Conservation (phyloP, 2,329 filamentous ascomycete genomes). For the Chrysoporthe austroafricana region DNA sequence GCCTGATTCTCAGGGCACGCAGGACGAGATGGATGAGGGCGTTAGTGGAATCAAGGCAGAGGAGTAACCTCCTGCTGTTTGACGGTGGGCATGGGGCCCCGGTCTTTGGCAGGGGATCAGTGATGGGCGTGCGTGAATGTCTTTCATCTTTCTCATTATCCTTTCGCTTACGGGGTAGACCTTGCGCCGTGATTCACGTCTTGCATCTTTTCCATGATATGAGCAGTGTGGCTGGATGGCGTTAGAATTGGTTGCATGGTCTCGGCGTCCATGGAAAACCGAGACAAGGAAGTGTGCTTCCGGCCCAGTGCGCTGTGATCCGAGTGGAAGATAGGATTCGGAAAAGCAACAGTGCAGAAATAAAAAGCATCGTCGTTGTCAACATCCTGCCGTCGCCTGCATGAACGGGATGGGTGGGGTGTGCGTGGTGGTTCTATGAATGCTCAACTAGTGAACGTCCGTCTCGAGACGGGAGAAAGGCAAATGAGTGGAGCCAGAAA, state of each 20-base stretch:
- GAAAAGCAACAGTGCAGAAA: too few species aligned
- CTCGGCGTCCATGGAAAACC: neutral
- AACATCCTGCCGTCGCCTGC: too few species aligned
- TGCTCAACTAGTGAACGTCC: too few species aligned
- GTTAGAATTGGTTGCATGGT: conserved; percentile 1
- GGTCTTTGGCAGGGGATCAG: neutral
- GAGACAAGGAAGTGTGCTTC: neutral
- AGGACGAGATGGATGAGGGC: neutral
- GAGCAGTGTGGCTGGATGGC: neutral
- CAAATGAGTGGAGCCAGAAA: too few species aligned
- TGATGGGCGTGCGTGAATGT: neutral
- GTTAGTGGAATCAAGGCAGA: conserved; percentile 2
- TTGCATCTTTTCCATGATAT: neutral
- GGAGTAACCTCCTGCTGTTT: neutral
- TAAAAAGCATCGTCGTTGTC: too few species aligned
- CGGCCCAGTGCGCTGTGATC: neutral
- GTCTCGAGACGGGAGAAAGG: too few species aligned
- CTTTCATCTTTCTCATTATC: neutral
- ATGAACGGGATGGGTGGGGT: too few species aligned
- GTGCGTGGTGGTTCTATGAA: too few species aligned
- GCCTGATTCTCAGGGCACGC: conserved; percentile 1
- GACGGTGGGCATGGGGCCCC: neutral
- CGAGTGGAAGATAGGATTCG: neutral
- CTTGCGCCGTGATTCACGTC: neutral
- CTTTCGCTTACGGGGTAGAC: neutral